phyloP scores from a whole-genome alignment of 495 filamentous ascomycete species.

The Chaetomium cochliodes region DNA sequence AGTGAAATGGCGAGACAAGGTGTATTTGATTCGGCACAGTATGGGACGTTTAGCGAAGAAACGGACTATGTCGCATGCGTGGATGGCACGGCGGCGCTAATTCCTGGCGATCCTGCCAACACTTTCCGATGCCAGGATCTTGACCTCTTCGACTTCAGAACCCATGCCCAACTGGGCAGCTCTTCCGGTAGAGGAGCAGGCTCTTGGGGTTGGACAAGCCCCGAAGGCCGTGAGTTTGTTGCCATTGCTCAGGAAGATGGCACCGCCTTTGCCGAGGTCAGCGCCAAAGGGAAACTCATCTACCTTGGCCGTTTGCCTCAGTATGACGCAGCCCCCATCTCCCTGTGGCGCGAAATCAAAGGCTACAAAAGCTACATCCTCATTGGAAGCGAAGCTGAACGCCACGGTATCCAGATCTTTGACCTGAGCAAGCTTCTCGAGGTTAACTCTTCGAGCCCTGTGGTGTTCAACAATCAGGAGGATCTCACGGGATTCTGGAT shows the following conservation, averaged over 20 bases:
- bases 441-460: slow-evolving; percentile 28
- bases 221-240: slow-evolving; percentile 57
- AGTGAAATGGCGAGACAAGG: not conserved
- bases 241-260: slow-evolving; percentile 59
- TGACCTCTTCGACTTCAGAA: slow-evolving; percentile 56
- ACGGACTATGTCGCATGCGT: not conserved
- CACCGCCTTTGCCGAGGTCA: slow-evolving; percentile 57
- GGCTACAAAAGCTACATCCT: slow-evolving; percentile 46
- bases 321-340: slow-evolving; percentile 37
- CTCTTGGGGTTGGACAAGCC: slow-evolving; percentile 57
- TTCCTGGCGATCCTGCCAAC: slow-evolving; percentile 2
- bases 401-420: slow-evolving; percentile 53
- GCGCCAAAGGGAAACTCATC: slow-evolving; percentile 47
- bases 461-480: slow-evolving; percentile 33
- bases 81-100: not conserved
- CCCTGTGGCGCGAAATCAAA: slow-evolving; percentile 54
- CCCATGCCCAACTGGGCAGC: slow-evolving; percentile 52
- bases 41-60: not conserved
- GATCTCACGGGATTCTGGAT: slow-evolving; percentile 42
- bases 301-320: slow-evolving; percentile 59
- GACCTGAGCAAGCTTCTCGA: slow-evolving; percentile 46
- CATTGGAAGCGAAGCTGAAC: slow-evolving; percentile 50
- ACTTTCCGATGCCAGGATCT: slow-evolving; percentile 15
- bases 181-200: slow-evolving; percentile 41
- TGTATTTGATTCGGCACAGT: not conserved